phyloP scores from a whole-genome alignment of 768 basidiomycete species.

The Leccinum disarticulatum region DNA sequence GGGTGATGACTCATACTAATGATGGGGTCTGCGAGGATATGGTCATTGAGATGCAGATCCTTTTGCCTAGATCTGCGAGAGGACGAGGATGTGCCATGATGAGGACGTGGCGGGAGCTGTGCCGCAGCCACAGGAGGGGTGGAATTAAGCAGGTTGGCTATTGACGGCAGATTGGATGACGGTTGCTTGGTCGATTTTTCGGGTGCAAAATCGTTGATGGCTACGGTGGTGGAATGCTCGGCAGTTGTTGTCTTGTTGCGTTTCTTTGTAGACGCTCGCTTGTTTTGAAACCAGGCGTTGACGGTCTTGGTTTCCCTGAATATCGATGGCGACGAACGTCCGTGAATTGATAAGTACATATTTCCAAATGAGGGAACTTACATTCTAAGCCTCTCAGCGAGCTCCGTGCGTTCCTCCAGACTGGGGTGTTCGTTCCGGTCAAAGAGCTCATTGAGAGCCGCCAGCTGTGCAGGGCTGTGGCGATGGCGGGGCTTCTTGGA shows the following conservation, averaged over 20 bases:
- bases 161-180: slow-evolving; percentile 34
- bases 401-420: slow-evolving; percentile 61
- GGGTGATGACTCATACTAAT: background rate
- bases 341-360: slow-evolving; percentile 22
- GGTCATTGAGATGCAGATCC: slow-evolving; percentile 32
- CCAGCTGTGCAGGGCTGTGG: slow-evolving; percentile 69
- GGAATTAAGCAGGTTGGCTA: slow-evolving; percentile 42
- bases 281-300: slow-evolving; percentile 87
- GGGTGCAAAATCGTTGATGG: slow-evolving; percentile 24
- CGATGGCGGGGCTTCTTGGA: slow-evolving; percentile 78
- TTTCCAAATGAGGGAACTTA: slow-evolving; percentile 42
- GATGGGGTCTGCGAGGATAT: slow-evolving; percentile 24
- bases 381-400: slow-evolving; percentile 78
- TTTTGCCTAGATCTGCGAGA: slow-evolving; percentile 33
- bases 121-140: slow-evolving; percentile 25
- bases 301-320: slow-evolving; percentile 81
- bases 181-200: slow-evolving; percentile 30
- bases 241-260: slow-evolving; percentile 44
- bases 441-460: slow-evolving; percentile 76
- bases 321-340: slow-evolving; percentile 11
- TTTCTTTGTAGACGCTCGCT: slow-evolving; percentile 81
- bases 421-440: slow-evolving; percentile 75
- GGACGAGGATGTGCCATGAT: slow-evolving; percentile 20
- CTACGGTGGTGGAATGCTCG: slow-evolving; percentile 34
- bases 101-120: slow-evolving; percentile 24